These are phyloP conservation scores for Diplodia seriata DNA, from an alignment of 2,329 filamentous ascomycete genomes.

Conservation along the genomic window DNA sequence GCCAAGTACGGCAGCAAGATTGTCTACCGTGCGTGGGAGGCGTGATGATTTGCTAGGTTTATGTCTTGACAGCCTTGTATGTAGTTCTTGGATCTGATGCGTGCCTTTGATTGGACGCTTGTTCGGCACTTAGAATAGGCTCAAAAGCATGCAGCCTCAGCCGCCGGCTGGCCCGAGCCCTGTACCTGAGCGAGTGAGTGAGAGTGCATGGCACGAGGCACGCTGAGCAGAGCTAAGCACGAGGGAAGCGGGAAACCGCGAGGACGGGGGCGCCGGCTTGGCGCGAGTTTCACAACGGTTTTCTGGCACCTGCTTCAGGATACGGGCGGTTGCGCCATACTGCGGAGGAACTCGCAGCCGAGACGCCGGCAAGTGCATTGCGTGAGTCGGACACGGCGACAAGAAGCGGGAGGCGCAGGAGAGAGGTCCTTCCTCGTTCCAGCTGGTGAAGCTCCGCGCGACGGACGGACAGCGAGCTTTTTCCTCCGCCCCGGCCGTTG, in stretches of 20 bases:
- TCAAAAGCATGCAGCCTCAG: conserved; percentile 21
- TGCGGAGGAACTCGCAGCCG: conserved; percentile 12
- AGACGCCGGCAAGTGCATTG: conserved; percentile 2
- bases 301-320: conserved; percentile 18
- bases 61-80: conserved; percentile 11
- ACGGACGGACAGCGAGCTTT: background rate
- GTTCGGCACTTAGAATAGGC: conserved; percentile 25
- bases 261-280: background rate
- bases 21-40: conserved; percentile 86
- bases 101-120: conserved; percentile 20
- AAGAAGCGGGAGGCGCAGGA: too few relatives aligned
- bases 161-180: conserved; percentile 19
- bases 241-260: conserved; percentile 1
- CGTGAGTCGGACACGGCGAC: too few relatives aligned
- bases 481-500: background rate
- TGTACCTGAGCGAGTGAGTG: background rate
- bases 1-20: conserved; percentile 80
- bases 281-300: conserved; percentile 20
- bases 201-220: too few relatives aligned
- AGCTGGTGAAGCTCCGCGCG: background rate
- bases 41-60: conserved; percentile 33
- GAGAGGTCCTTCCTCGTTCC: background rate
- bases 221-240: background rate
- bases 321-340: background rate
- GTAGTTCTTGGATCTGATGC: background rate